Percentiles rank a stretch among this genome's conserved stretches.
phyloP scores from a whole-genome alignment of 2,329 filamentous ascomycete species.

The Calonectria honghensis region DNA sequence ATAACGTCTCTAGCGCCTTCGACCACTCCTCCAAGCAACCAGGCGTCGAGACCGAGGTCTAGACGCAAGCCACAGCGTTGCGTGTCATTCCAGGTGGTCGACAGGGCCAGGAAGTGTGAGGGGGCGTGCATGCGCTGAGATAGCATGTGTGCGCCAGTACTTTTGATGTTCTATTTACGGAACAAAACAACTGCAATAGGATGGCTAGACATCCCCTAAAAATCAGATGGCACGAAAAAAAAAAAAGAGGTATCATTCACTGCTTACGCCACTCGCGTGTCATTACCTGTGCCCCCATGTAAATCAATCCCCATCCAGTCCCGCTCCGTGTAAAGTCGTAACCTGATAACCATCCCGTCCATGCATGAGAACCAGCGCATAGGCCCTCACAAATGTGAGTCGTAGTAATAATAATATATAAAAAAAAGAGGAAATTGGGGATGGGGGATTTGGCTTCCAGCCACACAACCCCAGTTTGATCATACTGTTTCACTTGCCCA shows the following conservation, averaged over 20 bases:
- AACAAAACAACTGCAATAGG: conserved; percentile 2
- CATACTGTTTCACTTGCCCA: conserved; percentile 12
- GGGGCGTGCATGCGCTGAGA: conserved; percentile 15
- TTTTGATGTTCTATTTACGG: conserved; percentile 21
- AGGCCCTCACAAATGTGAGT: not conserved
- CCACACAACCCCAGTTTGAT: not conserved
- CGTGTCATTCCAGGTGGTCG: conserved; percentile 23
- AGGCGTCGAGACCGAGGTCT: conserved; percentile 83
- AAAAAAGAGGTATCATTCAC: conserved; percentile 50
- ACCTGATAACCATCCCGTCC: conserved; percentile 30
- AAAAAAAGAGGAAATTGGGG: not conserved
- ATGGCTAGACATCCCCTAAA: conserved; percentile 1
- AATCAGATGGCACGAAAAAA: conserved; percentile 3
- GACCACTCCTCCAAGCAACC: conserved; percentile 74
- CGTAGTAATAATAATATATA: not conserved
- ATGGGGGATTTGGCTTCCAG: not conserved
- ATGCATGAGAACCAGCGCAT: not conserved
- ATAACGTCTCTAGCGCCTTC: conserved; percentile 74
- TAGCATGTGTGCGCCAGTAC: conserved; percentile 12
- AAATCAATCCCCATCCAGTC: conserved; percentile 24
- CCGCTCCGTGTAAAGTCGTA: conserved; percentile 34
- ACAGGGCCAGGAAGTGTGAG: not conserved
- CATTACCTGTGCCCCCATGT: conserved; percentile 37
- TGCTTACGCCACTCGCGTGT: conserved; percentile 44
- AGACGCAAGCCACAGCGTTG: conserved; percentile 52